Conservation (phyloP, 495 filamentous ascomycete genomes). For the Annulohypoxylon stygium region DNA sequence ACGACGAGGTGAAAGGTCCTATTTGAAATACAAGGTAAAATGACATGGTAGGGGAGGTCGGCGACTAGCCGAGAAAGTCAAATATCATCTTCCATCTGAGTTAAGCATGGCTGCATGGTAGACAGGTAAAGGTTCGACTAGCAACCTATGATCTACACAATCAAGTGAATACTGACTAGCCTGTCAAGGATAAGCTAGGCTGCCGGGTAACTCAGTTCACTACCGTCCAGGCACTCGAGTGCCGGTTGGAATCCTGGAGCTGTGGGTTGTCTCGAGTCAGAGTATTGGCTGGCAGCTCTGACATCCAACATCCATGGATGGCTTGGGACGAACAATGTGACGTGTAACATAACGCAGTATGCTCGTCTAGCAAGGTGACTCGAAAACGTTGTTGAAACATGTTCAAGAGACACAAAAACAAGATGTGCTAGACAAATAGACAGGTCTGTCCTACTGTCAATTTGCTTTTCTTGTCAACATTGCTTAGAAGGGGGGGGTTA, state of each 20-base stretch:
- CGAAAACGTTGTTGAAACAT: conserved; percentile 10
- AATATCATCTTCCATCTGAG: conserved; percentile 24
- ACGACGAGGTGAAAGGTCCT: conserved; percentile 17
- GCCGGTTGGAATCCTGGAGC: neutral
- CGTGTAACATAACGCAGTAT: neutral
- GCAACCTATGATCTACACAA: conserved; percentile 30
- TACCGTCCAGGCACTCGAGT: conserved; percentile 1
- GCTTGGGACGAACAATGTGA: neutral
- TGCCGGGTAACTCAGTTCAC: conserved; percentile 14
- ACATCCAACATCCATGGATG: neutral
- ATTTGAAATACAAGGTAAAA: conserved; percentile 29
- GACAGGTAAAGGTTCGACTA: conserved; percentile 11
- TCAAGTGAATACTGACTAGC: conserved; percentile 24
- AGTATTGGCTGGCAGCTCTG: too few relatives aligned
- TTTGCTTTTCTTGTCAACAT: conserved; percentile 8
- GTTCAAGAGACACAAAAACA: conserved; percentile 7
- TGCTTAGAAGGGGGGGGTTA: neutral
- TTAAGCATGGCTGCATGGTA: conserved; percentile 12
- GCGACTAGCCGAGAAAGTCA: conserved; percentile 29
- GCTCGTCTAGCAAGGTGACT: neutral
- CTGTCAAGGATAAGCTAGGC: conserved; percentile 14
- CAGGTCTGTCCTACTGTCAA: neutral
- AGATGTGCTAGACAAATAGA: conserved; percentile 6
- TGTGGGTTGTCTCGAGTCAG: neutral
- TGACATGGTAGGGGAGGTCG: conserved; percentile 16